Conservation (phyloP, 495 filamentous ascomycete species). For the Trichoderma parareesei region DNA sequence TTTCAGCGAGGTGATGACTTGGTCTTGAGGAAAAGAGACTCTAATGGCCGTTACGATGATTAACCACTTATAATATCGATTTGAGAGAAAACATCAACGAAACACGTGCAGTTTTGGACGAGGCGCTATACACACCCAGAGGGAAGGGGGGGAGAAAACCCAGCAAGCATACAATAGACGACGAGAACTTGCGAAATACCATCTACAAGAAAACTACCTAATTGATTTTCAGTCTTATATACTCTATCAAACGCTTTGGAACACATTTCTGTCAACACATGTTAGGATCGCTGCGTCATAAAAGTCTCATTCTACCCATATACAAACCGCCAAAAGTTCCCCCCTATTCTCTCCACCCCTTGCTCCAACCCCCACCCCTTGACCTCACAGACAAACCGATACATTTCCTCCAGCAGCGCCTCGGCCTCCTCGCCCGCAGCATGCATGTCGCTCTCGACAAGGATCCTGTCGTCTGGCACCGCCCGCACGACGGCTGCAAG, state of each 20-base stretch:
- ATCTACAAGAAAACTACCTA: neutral
- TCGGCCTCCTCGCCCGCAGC: conserved; percentile 81
- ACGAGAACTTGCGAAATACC: neutral
- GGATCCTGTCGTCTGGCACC: conserved; percentile 67
- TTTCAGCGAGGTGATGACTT: neutral
- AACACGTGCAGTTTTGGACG: neutral
- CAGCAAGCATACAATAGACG: neutral
- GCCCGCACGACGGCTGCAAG: conserved; percentile 57
- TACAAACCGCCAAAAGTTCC: conserved; percentile 76
- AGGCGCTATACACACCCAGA: neutral
- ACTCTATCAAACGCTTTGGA: no score
- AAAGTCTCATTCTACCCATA: conserved; percentile 45
- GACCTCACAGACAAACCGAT: conserved; percentile 61
- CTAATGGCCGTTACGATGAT: neutral
- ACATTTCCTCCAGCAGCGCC: conserved; percentile 60
- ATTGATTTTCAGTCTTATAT: neutral
- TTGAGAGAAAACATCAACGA: neutral
- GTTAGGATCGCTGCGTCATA: neutral
- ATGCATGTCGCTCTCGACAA: conserved; percentile 89
- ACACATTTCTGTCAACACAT: no score
- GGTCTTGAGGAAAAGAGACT: neutral
- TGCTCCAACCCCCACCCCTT: conserved; percentile 71
- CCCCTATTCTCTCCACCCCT: conserved; percentile 58
- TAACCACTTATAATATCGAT: neutral
- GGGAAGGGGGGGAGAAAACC: neutral